Conservation (phyloP, 495 filamentous ascomycete species). For the Podospora fimiseda region DNA sequence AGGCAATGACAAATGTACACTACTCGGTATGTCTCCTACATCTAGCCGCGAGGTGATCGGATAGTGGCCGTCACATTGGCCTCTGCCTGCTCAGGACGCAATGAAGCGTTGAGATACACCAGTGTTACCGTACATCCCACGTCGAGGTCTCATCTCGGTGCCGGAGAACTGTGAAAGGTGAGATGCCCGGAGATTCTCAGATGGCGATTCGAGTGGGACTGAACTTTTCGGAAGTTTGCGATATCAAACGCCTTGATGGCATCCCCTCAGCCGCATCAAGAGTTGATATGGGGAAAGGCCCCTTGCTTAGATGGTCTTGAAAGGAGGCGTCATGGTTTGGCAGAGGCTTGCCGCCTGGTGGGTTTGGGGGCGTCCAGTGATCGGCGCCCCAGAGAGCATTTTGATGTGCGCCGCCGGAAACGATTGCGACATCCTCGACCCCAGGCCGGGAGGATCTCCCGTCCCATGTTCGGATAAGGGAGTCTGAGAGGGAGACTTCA, state of each 20-base stretch:
- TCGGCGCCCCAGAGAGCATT: not conserved
- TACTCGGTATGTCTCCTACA: no score
- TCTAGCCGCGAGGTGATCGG: no score
- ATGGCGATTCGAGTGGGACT: no score
- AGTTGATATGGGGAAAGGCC: not conserved
- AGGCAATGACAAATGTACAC: no score
- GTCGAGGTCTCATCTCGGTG: not conserved
- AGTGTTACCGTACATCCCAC: not conserved
- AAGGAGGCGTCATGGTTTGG: not conserved
- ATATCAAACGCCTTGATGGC: not conserved
- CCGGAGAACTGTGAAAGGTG: no score
- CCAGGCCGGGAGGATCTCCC: not conserved
- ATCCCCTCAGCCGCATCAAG: not conserved
- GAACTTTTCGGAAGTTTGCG: no score
- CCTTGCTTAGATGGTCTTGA: no score
- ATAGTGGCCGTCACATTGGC: no score
- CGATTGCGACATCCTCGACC: conserved; percentile 5
- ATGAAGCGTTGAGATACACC: not conserved
- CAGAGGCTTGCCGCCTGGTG: not conserved
- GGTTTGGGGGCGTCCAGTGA: conserved; percentile 1
- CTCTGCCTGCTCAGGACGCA: no score
- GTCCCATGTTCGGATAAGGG: not conserved
- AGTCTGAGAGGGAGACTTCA: not conserved
- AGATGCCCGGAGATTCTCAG: no score
- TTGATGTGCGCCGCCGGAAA: not conserved